Evolutionary conservation across 2,329 filamentous ascomycete species (phyloP).

Genomic region (Paracoccidioides brasiliensis): DNA sequence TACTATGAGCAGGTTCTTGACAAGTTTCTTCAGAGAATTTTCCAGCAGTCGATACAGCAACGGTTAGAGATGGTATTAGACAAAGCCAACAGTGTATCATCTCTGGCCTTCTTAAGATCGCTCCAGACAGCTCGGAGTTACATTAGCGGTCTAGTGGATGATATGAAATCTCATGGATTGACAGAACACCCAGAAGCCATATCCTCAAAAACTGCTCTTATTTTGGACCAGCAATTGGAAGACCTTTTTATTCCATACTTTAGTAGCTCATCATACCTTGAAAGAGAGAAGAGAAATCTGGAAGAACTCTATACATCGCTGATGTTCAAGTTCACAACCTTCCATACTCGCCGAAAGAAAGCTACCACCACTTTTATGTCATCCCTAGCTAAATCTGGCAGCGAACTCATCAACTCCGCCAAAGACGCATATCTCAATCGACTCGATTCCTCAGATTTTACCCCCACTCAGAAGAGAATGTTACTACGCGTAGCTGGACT

Average conservation of each 20-base stretch:
- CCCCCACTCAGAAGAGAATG: slow-evolving; percentile 76
- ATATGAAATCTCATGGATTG: slow-evolving; percentile 83
- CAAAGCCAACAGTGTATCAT: slow-evolving; percentile 84
- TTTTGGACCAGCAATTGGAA: slow-evolving; percentile 55
- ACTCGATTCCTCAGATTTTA: slow-evolving; percentile 77
- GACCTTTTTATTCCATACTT: slow-evolving; percentile 56
- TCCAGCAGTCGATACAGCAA: slow-evolving; percentile 96
- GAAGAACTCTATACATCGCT: slow-evolving; percentile 81
- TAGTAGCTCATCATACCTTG: slow-evolving; percentile 51
- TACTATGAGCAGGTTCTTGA: slow-evolving; percentile 89
- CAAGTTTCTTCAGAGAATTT: slow-evolving; percentile 88
- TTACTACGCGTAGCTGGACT: slow-evolving; percentile 81
- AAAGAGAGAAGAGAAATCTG: slow-evolving; percentile 51
- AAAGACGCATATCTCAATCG: slow-evolving; percentile 85
- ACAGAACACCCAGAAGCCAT: slow-evolving; percentile 91
- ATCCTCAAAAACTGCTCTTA: slow-evolving; percentile 65
- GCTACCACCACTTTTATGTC: slow-evolving; percentile 84
- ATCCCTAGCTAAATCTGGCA: slow-evolving; percentile 77
- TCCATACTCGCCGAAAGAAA: slow-evolving; percentile 69
- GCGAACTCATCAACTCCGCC: slow-evolving; percentile 73
- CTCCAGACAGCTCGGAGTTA: slow-evolving; percentile 84
- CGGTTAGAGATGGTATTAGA: slow-evolving; percentile 89
- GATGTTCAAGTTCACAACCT: slow-evolving; percentile 94
- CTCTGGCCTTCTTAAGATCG: slow-evolving; percentile 78
- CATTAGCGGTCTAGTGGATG: slow-evolving; percentile 76